Conservation (phyloP, 768 basidiomycete species). For the Lentinula sp. region DNA sequence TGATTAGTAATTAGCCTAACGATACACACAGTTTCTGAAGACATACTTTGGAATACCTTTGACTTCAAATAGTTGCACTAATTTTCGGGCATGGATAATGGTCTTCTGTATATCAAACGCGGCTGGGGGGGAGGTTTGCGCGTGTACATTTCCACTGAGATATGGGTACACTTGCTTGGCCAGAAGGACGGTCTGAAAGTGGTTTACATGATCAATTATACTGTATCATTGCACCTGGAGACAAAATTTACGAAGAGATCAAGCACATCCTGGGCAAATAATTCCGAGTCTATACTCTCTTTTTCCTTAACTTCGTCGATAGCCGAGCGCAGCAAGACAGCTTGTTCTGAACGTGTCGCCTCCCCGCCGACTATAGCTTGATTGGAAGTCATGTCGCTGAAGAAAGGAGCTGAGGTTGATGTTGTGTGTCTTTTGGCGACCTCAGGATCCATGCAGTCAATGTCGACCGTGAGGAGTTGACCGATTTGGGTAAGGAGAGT, state of each 20-base stretch:
- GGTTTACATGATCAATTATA: background rate
- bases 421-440: conserved; percentile 27
- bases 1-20: background rate
- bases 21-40: background rate
- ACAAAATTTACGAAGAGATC: conserved; percentile 28
- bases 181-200: conserved; percentile 33
- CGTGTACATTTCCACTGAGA: conserved; percentile 36
- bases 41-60: conserved; percentile 35
- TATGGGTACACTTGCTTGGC: conserved; percentile 37
- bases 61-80: conserved; percentile 33
- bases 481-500: conserved; percentile 34
- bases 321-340: conserved; percentile 24
- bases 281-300: conserved; percentile 11
- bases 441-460: conserved; percentile 43
- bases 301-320: conserved; percentile 20
- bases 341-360: conserved; percentile 24
- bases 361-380: conserved; percentile 37
- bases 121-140: conserved; percentile 34
- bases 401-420: conserved; percentile 13
- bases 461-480: conserved; percentile 29
- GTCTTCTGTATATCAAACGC: conserved; percentile 36
- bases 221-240: background rate
- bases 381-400: conserved; percentile 46
- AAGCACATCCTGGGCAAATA: conserved; percentile 26
- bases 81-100: conserved; percentile 33